These are phyloP conservation scores for Pseudocercospora crystallina DNA, from an alignment of 2,329 filamentous ascomycete genomes.

Conservation along the genomic window DNA sequence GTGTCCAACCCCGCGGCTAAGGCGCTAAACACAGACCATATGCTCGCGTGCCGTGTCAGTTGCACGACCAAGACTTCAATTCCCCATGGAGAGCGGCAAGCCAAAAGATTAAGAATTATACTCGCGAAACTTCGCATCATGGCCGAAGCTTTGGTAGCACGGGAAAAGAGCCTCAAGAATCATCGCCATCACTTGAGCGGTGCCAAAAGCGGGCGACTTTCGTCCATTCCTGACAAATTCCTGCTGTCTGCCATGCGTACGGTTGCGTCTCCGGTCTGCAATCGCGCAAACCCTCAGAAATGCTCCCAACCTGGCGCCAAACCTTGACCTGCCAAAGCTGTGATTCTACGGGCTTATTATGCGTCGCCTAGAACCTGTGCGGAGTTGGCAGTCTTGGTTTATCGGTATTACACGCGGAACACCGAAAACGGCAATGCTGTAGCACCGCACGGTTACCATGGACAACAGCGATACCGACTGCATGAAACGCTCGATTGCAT, in stretches of 20 bases:
- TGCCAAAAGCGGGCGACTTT: no score
- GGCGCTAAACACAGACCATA: conserved; percentile 1
- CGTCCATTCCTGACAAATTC: no score
- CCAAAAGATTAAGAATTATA: no score
- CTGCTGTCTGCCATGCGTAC: no score
- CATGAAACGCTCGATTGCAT: conserved; percentile 6
- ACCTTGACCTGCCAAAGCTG: no score
- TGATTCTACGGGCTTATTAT: not conserved
- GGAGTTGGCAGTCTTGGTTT: conserved; percentile 1
- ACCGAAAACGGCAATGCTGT: conserved; percentile 4
- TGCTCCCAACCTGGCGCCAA: conserved; percentile 1
- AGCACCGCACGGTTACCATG: not conserved
- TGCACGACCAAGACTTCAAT: no score
- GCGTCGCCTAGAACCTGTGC: not conserved
- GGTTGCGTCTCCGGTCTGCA: not conserved
- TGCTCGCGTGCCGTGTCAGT: conserved; percentile 10
- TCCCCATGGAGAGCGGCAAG: no score
- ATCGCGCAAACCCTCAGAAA: not conserved
- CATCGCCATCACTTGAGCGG: no score
- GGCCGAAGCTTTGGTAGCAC: no score
- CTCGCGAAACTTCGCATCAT: no score
- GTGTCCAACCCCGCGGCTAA: conserved; percentile 8
- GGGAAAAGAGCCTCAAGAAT: no score
- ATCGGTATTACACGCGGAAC: not conserved
- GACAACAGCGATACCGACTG: conserved; percentile 1